Conservation (phyloP, 768 basidiomycete genomes). For the Phaeotremella fagi region DNA sequence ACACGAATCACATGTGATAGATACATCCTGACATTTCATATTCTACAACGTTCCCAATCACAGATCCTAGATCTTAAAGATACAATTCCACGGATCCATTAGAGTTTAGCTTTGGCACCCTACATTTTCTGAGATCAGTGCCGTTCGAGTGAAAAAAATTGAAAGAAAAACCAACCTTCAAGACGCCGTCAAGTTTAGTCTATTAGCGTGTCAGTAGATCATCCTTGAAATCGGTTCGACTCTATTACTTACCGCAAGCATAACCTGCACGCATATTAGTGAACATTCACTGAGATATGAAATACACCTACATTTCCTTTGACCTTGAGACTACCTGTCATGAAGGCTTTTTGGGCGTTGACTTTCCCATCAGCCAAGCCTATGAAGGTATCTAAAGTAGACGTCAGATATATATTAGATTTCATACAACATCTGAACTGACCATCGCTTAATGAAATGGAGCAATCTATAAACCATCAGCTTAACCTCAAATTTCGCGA, state of each 20-base stretch:
- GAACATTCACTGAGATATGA: neutral
- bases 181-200: constrained; percentile 77
- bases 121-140: constrained; percentile 4
- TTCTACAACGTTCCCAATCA: no score
- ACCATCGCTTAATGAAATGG: constrained; percentile 61
- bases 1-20: no score
- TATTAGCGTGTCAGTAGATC: constrained; percentile 2
- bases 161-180: constrained; percentile 59
- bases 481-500: constrained; percentile 34
- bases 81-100: no score
- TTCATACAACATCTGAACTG: constrained; percentile 8
- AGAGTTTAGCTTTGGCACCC: constrained; percentile 45
- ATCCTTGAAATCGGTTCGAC: neutral
- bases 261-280: constrained; percentile 12
- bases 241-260: constrained; percentile 33
- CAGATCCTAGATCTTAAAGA: no score
- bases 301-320: constrained; percentile 43
- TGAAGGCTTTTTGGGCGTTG: constrained; percentile 91
- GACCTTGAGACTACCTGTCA: constrained; percentile 84
- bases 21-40: no score
- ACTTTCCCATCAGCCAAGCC: constrained; percentile 60
- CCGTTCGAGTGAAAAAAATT: neutral
- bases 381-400: constrained; percentile 62
- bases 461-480: constrained; percentile 68
- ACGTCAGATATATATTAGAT: neutral